phyloP scores from a whole-genome alignment of 2,329 filamentous ascomycete genomes.

The Thielaviopsis populi region DNA sequence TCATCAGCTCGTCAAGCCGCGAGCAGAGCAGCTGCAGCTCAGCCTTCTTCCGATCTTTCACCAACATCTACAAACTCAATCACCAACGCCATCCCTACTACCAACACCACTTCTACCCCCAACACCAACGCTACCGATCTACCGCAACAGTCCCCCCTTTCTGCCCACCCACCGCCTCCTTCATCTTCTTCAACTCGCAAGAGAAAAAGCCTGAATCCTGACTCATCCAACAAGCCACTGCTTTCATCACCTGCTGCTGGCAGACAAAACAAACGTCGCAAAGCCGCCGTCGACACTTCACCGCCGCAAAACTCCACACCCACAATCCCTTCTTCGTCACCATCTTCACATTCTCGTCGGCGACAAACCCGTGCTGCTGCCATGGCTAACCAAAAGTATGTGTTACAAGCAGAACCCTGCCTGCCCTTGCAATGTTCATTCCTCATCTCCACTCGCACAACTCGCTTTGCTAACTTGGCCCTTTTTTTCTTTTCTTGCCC shows the following conservation, averaged over 20 bases:
- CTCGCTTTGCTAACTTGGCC: neutral
- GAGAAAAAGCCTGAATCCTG: slow-evolving; percentile 52
- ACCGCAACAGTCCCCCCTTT: neutral
- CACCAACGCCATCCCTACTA: slow-evolving; percentile 13
- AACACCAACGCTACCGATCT: neutral
- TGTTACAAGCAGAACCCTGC: slow-evolving; percentile 10
- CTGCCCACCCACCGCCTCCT: neutral
- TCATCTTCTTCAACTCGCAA: slow-evolving; percentile 39
- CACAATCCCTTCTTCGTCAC: slow-evolving; percentile 3
- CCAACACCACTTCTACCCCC: neutral
- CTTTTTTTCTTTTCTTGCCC: slow-evolving; percentile 15
- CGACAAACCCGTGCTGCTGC: slow-evolving; percentile 36
- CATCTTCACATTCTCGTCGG: neutral
- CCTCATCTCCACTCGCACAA: neutral
- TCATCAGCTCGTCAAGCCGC: slow-evolving; percentile 84
- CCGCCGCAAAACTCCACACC: neutral
- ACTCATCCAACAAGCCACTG: slow-evolving; percentile 22
- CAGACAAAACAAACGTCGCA: slow-evolving; percentile 22
- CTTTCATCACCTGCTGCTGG: slow-evolving; percentile 14
- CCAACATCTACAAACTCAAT: slow-evolving; percentile 22
- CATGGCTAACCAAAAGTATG: slow-evolving; percentile 64
- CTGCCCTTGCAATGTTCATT: too few species aligned
- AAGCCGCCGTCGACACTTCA: slow-evolving; percentile 16
- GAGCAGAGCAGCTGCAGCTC: slow-evolving; percentile 37
- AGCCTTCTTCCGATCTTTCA: slow-evolving; percentile 25